Evolutionary conservation across 176 grass and related monocot genomes (phyloP), one percentile per base, ranked within the genome.

Genomic region (Cocos nucifera): DNA sequence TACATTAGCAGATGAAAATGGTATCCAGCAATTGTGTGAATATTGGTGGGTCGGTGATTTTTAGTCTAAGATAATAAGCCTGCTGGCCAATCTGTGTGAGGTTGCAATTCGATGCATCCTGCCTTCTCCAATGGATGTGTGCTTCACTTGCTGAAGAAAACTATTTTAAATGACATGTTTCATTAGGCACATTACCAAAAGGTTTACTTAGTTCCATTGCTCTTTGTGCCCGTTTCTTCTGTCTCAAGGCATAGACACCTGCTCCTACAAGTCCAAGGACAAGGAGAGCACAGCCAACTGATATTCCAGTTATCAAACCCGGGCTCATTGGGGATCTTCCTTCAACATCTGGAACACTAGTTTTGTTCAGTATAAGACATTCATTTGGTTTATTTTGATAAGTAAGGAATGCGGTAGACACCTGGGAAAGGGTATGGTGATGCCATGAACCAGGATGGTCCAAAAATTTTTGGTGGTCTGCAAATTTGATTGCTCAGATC

Each of bases 371-470:
- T 16, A 75, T 54, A 29, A 71, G 9, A 63, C 15, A 57, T 20
- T 62, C 19, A 23, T 15, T 73, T 5, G 56, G 22, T 9, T 53
- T 14, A 61, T 14, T 4, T 48, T 73, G 26, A 63, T 21, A 14
- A 35, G 6, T 35, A 35, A 44, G 35, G 10, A 44, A 44, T 44
- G 9, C 8, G 14, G 35, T 3, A 44, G 35, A 3, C 68, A 88
- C 80, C 66, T 83, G 53, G 28, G 53, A 83, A 77, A 27, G 14
- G 5, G 53, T 83, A 88, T 66, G 39, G 20, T 22, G 15, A 66
- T 58, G 65, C 85, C 54, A 51, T n/a, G 73, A 88, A 88, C 32
- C 67, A 70, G 48, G 77, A 83, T 9, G 85, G 85, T 65, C 85
- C 85, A 66, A 80, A 88, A 3, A 5, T 0, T 6, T 2, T 0